A percentile compares a stretch with the other conserved stretches of the same genome.
These are phyloP conservation scores for Lactarius hengduanensis DNA, from an alignment of 768 basidiomycete species.

Conservation along the genomic window DNA sequence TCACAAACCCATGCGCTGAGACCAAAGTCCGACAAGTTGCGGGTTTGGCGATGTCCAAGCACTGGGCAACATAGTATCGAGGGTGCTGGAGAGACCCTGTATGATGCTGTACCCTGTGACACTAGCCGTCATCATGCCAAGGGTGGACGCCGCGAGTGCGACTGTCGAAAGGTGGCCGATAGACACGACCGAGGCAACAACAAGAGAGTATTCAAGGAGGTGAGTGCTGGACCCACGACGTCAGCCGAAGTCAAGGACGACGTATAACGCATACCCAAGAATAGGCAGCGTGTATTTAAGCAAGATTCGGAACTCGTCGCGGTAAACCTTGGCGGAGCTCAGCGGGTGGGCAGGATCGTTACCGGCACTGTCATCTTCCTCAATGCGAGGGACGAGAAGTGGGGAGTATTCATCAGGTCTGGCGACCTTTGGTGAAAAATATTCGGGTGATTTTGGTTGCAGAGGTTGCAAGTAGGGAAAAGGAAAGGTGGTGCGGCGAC, in stretches of 20 bases:
- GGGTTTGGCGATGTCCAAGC: conserved; percentile 93
- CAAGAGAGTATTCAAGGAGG: conserved; percentile 81
- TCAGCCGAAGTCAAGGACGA: conserved; percentile 1
- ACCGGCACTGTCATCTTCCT: conserved; percentile 45
- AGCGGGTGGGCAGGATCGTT: background rate
- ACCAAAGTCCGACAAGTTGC: conserved; percentile 83
- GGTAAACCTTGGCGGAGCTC: conserved; percentile 39
- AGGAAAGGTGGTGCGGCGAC: conserved; percentile 36
- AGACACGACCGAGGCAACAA: conserved; percentile 78
- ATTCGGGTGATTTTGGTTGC: conserved; percentile 38
- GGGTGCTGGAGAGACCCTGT: conserved; percentile 76
- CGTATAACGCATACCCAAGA: conserved; percentile 48
- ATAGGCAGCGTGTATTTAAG: conserved; percentile 67
- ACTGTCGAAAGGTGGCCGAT: conserved; percentile 91
- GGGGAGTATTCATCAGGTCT: conserved; percentile 31
- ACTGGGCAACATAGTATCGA: conserved; percentile 91
- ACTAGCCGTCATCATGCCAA: conserved; percentile 48
- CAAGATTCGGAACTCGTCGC: conserved; percentile 61
- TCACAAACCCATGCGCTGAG: conserved; percentile 77
- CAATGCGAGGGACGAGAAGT: conserved; percentile 51
- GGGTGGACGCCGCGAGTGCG: conserved; percentile 72
- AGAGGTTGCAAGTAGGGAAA: conserved; percentile 40
- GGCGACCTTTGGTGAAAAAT: conserved; percentile 31
- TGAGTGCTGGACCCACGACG: conserved; percentile 55
- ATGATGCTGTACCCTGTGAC: conserved; percentile 77